Evolutionary conservation across 768 basidiomycete species (phyloP).

Genomic region (Boletellus sp.): DNA sequence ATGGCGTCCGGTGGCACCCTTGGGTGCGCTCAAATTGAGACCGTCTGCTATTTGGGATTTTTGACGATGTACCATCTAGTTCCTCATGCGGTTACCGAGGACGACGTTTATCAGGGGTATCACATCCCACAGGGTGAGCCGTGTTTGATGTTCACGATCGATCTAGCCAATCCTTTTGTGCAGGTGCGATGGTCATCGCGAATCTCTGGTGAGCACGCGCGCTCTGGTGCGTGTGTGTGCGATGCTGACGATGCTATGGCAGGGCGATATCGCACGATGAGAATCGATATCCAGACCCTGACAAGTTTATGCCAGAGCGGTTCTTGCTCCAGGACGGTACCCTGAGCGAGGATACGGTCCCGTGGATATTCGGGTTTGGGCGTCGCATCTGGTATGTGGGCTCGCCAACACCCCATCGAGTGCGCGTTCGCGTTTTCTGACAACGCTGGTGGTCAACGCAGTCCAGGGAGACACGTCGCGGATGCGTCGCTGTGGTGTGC

Average conservation of each 20-base stretch:
- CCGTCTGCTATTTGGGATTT: too few species aligned
- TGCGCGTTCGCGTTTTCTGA: background rate
- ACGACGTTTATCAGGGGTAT: conserved; percentile 36
- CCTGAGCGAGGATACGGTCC: conserved; percentile 10
- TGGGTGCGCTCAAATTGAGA: conserved; percentile 18
- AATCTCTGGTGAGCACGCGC: conserved; percentile 12
- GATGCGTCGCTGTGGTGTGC: conserved; percentile 23
- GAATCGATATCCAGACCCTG: conserved; percentile 31
- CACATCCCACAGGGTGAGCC: conserved; percentile 29
- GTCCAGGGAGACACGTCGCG: conserved; percentile 22
- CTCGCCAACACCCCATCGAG: background rate
- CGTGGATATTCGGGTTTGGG: conserved; percentile 20
- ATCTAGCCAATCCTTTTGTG: background rate
- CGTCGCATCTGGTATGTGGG: conserved; percentile 16
- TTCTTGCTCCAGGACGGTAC: conserved; percentile 27
- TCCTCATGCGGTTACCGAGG: conserved; percentile 37
- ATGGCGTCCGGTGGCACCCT: conserved; percentile 22
- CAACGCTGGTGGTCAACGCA: background rate
- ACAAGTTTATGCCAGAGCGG: conserved; percentile 36
- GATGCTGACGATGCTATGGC: background rate
- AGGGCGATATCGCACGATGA: conserved; percentile 44
- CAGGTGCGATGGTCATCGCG: conserved; percentile 8
- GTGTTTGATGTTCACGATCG: fast-evolving
- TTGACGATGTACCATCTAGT: conserved; percentile 27
- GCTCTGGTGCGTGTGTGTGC: too few species aligned